Evolutionary conservation across 164 flowering plant genomes (phyloP).

Genomic region (Liquidambar formosana): DNA sequence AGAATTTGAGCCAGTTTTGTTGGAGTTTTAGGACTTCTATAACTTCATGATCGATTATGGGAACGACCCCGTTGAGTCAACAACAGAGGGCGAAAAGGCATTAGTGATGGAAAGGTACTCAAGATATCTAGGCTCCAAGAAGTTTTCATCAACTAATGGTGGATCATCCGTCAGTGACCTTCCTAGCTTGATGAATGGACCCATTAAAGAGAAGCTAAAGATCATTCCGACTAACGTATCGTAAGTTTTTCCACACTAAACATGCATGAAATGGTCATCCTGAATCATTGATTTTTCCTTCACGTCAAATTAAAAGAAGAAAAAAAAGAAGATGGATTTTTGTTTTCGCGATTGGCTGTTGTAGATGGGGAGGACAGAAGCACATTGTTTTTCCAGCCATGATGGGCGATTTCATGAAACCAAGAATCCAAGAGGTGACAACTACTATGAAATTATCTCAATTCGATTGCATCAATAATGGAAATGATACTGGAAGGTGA

Average conservation of each 20-base stretch:
- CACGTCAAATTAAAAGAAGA: too few relatives aligned
- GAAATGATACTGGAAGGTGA: too few relatives aligned
- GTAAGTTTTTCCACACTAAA: conserved; percentile 11
- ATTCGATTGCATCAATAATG: too few relatives aligned
- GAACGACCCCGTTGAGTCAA: background rate
- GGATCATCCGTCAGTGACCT: background rate
- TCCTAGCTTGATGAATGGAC: conserved; percentile 22
- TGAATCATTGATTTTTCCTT: too few relatives aligned
- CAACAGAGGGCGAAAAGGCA: background rate
- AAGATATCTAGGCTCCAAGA: background rate
- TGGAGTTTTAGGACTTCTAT: conserved; percentile 18
- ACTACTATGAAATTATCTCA: too few relatives aligned
- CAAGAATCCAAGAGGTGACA: conserved; percentile 28
- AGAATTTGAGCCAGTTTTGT: background rate
- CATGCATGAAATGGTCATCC: too few relatives aligned
- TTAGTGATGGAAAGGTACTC: conserved; percentile 1
- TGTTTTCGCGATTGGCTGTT: background rate
- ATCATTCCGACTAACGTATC: conserved; percentile 21
- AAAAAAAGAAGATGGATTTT: too few relatives aligned
- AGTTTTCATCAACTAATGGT: background rate
- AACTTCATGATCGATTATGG: conserved; percentile 18
- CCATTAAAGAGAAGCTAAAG: conserved; percentile 19
- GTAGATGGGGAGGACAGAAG: conserved; percentile 24
- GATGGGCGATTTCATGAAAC: conserved; percentile 26
- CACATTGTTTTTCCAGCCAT: conserved; percentile 19